A percentile compares a stretch with the other conserved stretches of the same genome.
These are phyloP conservation scores for Mycena amicta DNA, from an alignment of 768 basidiomycete species.

Conservation along the genomic window DNA sequence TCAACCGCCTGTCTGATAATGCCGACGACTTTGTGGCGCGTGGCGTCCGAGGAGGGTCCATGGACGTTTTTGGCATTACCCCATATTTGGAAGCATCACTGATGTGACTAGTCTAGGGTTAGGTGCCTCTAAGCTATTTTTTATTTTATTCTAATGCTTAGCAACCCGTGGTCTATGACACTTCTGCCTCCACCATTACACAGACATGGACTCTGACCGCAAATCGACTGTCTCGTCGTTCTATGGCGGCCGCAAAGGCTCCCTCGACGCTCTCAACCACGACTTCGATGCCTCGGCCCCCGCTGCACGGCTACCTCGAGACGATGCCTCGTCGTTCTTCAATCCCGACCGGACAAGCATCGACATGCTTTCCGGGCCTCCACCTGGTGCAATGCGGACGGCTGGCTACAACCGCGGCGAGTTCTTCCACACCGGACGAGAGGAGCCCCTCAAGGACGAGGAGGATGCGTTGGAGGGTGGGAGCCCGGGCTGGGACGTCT, in stretches of 20 bases:
- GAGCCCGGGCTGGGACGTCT: conserved; percentile 71
- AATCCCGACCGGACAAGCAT: conserved; percentile 48
- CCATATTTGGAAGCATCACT: too few relatives aligned
- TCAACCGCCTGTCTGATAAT: too few relatives aligned
- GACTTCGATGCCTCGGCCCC: conserved; percentile 45
- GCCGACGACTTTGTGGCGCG: too few relatives aligned
- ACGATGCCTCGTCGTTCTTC: conserved; percentile 77
- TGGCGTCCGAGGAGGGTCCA: too few relatives aligned
- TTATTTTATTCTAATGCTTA: too few relatives aligned
- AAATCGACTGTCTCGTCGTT: conserved; percentile 82
- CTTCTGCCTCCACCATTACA: neutral
- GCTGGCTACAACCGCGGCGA: conserved; percentile 78
- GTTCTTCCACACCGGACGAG: conserved; percentile 67
- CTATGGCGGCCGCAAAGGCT: conserved; percentile 64
- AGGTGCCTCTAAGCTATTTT: too few relatives aligned
- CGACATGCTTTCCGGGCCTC: conserved; percentile 45
- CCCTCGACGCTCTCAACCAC: conserved; percentile 63
- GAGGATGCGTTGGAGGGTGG: conserved; percentile 70
- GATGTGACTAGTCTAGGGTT: too few relatives aligned
- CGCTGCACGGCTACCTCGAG: conserved; percentile 34
- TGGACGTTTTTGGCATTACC: too few relatives aligned
- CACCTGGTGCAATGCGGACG: conserved; percentile 29
- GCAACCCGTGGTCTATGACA: neutral
- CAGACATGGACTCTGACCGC: conserved; percentile 71
- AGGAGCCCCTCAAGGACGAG: conserved; percentile 80